Base-by-base conservation (phyloP, 2,329 filamentous ascomycete species). In the Colletotrichum sp. region DNA sequence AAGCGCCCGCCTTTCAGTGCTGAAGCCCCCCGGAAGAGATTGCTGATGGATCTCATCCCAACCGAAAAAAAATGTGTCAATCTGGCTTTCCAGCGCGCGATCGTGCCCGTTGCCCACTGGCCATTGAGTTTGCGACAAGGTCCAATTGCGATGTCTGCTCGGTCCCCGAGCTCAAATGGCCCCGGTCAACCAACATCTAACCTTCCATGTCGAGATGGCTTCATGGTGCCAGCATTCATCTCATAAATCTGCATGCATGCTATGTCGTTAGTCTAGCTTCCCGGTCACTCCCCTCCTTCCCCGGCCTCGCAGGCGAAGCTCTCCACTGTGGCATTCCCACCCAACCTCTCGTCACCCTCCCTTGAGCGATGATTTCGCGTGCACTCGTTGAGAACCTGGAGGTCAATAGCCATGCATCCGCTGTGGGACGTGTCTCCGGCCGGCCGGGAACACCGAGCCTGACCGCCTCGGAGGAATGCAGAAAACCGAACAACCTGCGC, bases 401-500 rank as follows among this genome's bases (percentile, higher is more conserved):
- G 65, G 34, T 64, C 28, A 26, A 43, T 43, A 0, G 43, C n/a
- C 43, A 52, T 43, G 34, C 28, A 43, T 71, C 16, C 28, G 48
- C 59, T 71, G 60, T 74, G 72, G 72, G 55, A 71, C 68, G 18
- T 43, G 55, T 43, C 39, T 67, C 69, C 63, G 39, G 55, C 63
- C 63, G 63, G 69, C 68, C 57, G 73, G 68, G 39, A 67, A 64
- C 30, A 75, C 73, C 73, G 63, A 72, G 55, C 63, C 69, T 72
- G 55, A 75, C 55, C 69, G 69, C 69, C 57, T 75, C 69, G 73
- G 73, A 67, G 69, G 36, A 75, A 67, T 24, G 24, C 13, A 13
- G 24, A 75, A 72, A 63, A 63, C 69, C 73, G 69, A 72, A 57
- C 52, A 52, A 52, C 43, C 43, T 52, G 43, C 28, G 28, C 34